phyloP scores from a whole-genome alignment of 164 flowering plant species.

The Vitis rupestris region DNA sequence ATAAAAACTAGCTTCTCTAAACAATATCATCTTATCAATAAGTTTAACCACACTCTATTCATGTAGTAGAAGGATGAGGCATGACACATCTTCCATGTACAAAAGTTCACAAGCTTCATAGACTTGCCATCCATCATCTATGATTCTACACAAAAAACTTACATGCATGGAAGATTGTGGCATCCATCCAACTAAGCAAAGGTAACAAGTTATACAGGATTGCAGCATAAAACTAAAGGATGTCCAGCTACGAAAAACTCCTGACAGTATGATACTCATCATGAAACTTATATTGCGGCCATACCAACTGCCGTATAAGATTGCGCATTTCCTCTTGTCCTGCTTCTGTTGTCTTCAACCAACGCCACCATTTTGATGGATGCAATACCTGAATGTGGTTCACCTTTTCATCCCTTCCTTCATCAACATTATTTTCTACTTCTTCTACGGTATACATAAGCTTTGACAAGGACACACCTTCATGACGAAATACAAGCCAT shows the following conservation, averaged over 20 bases:
- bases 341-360: conserved; percentile 89
- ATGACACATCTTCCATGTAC: no score
- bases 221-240: background rate
- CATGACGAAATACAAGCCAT: conserved; percentile 94
- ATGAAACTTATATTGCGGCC: conserved; percentile 5
- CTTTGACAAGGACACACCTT: conserved; percentile 87
- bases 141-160: no score
- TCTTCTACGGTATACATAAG: conserved; percentile 76
- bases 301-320: conserved; percentile 91
- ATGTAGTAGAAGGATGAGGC: no score
- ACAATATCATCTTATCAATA: no score
- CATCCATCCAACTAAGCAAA: no score
- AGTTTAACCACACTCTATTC: no score
- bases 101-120: no score
- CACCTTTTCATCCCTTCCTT: conserved; percentile 35
- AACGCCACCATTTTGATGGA: conserved; percentile 96
- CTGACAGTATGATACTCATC: background rate
- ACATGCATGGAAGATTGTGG: no score
- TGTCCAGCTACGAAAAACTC: background rate
- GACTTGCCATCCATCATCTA: no score
- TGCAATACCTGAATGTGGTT: conserved; percentile 59
- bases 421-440: conserved; percentile 25
- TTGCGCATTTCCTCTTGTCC: conserved; percentile 87
- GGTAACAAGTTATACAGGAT: no score
- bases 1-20: no score